Conservation (phyloP, 176 grass and related monocot species). For the Calamus simplicifolius region DNA sequence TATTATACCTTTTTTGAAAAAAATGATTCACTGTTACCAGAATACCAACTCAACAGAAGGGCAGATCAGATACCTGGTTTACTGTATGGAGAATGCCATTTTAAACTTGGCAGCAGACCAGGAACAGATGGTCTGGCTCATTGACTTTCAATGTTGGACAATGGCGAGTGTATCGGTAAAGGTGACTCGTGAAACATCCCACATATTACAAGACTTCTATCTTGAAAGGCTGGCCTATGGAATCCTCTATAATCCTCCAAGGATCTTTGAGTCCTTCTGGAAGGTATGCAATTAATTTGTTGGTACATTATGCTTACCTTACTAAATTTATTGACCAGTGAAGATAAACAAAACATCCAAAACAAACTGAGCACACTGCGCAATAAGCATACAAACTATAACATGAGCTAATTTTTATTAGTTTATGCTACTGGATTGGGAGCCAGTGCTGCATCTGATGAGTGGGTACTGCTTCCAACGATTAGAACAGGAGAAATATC, state of each 20-base stretch:
- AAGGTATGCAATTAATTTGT: slow-evolving; percentile 33
- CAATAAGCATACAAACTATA: no score
- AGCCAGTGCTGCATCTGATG: no score
- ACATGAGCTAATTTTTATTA: no score
- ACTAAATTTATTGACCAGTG: no score
- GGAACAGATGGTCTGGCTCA: slow-evolving; percentile 84
- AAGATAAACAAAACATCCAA: no score
- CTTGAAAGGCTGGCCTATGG: slow-evolving; percentile 67
- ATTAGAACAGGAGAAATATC: no score
- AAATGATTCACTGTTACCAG: slow-evolving; percentile 28
- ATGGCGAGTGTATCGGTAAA: slow-evolving; percentile 55
- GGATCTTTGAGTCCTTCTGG: slow-evolving; percentile 77
- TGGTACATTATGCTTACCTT: no score
- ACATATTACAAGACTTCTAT: slow-evolving; percentile 66
- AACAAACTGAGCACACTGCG: no score
- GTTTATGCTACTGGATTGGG: no score
- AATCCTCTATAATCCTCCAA: slow-evolving; percentile 80
- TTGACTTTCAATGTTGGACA: slow-evolving; percentile 66
- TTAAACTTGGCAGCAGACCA: slow-evolving; percentile 41
- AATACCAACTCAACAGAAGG: slow-evolving; percentile 51
- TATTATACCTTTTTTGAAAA: no score
- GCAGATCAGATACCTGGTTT: slow-evolving; percentile 78
- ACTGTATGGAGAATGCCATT: slow-evolving; percentile 74
- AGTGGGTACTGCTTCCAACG: no score
- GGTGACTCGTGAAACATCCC: slow-evolving; percentile 55